Conservation (phyloP, 2,329 filamentous ascomycete genomes). For the Allantophomopsis lycopodina region DNA sequence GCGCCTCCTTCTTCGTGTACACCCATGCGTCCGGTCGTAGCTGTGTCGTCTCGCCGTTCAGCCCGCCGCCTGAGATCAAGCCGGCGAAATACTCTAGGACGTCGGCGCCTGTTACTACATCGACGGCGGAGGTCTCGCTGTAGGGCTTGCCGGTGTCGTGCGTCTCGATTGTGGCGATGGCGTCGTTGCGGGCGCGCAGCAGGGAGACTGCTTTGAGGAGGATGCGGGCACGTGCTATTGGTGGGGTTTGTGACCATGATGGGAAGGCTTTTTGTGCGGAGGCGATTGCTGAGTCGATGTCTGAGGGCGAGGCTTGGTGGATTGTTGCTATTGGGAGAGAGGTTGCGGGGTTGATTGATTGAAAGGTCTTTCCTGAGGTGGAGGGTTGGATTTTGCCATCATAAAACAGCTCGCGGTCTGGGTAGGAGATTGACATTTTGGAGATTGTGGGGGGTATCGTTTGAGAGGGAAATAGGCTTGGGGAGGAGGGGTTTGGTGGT, state of each 20-base stretch:
- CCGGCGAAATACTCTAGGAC: conserved; percentile 81
- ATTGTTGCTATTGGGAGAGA: conserved; percentile 56
- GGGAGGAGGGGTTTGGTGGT: conserved; percentile 2
- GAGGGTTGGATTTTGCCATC: conserved; percentile 53
- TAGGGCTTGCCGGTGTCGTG: conserved; percentile 78
- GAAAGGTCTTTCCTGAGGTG: conserved; percentile 48
- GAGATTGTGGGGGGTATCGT: conserved; percentile 12
- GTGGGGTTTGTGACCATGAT: conserved; percentile 61
- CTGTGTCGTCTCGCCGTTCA: conserved; percentile 68
- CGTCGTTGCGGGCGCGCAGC: conserved; percentile 64
- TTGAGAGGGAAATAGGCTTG: conserved; percentile 2
- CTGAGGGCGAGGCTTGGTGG: conserved; percentile 49
- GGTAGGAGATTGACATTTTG: conserved; percentile 21
- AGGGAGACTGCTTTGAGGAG: conserved; percentile 64
- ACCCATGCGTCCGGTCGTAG: conserved; percentile 67
- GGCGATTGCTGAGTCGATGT: conserved; percentile 59
- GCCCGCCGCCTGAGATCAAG: conserved; percentile 59
- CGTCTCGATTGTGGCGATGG: conserved; percentile 67
- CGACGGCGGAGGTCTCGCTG: conserved; percentile 73
- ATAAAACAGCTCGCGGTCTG: conserved; percentile 57
- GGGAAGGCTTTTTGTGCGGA: conserved; percentile 62
- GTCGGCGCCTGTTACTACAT: conserved; percentile 71
- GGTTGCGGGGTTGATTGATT: conserved; percentile 62
- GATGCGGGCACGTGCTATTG: conserved; percentile 63
- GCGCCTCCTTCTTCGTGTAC: conserved; percentile 67